Base-by-base conservation (phyloP, 163 green algal genomes). In the Scenedesmus sp. region DNA sequence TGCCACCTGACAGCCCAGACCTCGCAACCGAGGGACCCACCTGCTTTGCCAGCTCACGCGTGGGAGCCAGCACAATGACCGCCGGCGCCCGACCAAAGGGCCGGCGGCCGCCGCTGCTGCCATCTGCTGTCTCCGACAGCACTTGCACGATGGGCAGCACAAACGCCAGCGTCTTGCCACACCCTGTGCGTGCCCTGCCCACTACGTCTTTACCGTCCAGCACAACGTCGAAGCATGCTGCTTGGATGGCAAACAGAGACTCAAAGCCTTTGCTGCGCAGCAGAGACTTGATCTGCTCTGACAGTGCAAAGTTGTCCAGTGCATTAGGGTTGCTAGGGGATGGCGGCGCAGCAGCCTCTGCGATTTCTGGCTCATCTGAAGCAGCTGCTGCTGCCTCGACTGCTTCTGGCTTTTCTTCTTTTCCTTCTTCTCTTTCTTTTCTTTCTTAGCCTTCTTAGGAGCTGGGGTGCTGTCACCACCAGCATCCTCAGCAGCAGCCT, bases 31-130 rank as follows among this genome's bases (percentile, higher is more conserved):
- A 33, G 20, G 37, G 42, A 42, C 96, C 0, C 76, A 99, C 98
- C 97, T 99, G 98, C 92, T 99, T 99, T 46, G 98, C 98, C 9
- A 99, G 97, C 96, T 99, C 98, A 43, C 98, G 94, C 0, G 98
- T 99, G 30, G 98, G 98, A 9, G 97, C 96, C 86, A 99, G 97
- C 53, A 99, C 97, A 35, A 99, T 96, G 61, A 98, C 97, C 24
- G 86, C 93, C 22, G 96, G 97, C 13, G 92, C 83, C 18, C 95
- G 88, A 33, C 97, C 95, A 68, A 86, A 91, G 2, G 88, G 86
- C 81, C 87, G 61, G 6, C 79, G 84, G 37, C 83, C 90, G 44
- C 78, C 80, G 26, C 61, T 68, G 82, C 61, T 78, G 42, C 72
- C 80, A 40, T n/a, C 76, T 40, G 85, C 89, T n/a, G 30, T 37